Conservation (phyloP, 495 filamentous ascomycete species). For the Corynascus novoguineensis region DNA sequence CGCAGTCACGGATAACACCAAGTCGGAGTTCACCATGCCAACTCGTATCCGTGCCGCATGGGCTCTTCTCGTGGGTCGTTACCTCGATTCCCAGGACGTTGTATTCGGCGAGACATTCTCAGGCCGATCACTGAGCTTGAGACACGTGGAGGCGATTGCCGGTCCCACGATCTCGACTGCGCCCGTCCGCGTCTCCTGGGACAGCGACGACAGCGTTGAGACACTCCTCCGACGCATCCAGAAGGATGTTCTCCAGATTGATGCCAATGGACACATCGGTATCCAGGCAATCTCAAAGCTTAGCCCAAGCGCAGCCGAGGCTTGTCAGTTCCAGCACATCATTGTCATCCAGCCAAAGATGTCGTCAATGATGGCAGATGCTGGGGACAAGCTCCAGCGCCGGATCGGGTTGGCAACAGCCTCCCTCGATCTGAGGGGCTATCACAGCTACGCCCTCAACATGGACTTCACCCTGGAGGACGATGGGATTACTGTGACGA, state of each 20-base stretch:
- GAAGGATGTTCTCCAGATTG: neutral
- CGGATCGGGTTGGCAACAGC: neutral
- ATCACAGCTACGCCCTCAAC: constrained; percentile 12
- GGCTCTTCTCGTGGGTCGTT: constrained; percentile 33
- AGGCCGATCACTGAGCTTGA: constrained; percentile 39
- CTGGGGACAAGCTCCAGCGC: neutral
- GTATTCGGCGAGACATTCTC: constrained; percentile 35
- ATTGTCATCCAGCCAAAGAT: constrained; percentile 7
- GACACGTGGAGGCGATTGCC: constrained; percentile 39
- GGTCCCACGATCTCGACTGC: constrained; percentile 52
- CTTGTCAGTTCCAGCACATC: constrained; percentile 10
- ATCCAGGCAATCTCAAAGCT: constrained; percentile 5
- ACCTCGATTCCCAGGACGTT: constrained; percentile 33
- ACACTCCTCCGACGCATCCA: neutral
- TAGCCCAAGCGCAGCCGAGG: constrained; percentile 3
- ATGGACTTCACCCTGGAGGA: constrained; percentile 12
- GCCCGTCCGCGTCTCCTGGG: constrained; percentile 40
- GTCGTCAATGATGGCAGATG: neutral
- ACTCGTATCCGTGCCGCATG: constrained; percentile 33
- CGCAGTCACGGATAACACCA: neutral
- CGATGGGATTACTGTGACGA: constrained; percentile 1
- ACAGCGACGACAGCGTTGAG: neutral
- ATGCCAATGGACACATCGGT: neutral
- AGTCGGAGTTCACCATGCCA: constrained; percentile 4
- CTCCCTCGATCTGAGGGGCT: constrained; percentile 4